phyloP scores from a whole-genome alignment of 805 yeast species.

The Spathaspora hagerdaliae region DNA sequence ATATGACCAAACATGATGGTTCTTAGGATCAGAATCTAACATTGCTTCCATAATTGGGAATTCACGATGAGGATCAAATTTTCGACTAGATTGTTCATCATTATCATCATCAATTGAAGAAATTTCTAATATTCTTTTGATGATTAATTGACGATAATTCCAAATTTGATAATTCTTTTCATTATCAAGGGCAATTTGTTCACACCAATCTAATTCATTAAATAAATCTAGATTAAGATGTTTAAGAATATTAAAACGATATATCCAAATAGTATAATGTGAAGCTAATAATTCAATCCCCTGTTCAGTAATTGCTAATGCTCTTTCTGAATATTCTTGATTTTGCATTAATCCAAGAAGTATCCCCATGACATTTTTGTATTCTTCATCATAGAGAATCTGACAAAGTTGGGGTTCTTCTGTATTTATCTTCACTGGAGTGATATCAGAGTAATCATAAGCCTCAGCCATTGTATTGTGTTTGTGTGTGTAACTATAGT shows the following conservation, averaged over 20 bases:
- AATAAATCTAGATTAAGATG: constrained; percentile 34
- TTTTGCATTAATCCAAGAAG: constrained; percentile 55
- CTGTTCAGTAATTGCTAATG: constrained; percentile 58
- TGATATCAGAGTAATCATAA: constrained; percentile 38
- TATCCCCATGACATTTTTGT: constrained; percentile 55
- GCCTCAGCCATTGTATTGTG: background rate
- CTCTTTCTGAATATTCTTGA: constrained; percentile 67
- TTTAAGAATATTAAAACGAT: constrained; percentile 51
- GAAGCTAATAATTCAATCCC: constrained; percentile 76
- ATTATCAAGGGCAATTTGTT: constrained; percentile 64
- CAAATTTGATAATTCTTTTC: constrained; percentile 96
- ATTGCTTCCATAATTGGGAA: constrained; percentile 60
- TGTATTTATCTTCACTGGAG: constrained; percentile 39
- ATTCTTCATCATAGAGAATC: constrained; percentile 71
- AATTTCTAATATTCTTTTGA: constrained; percentile 30
- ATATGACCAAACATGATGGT: constrained; percentile 96
- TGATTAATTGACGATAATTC: constrained; percentile 78
- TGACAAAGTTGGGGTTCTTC: constrained; percentile 51
- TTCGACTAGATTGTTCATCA: constrained; percentile 1
- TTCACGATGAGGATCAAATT: constrained; percentile 51
- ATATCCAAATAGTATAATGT: constrained; percentile 88
- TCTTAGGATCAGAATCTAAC: constrained; percentile 77
- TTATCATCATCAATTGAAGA: constrained; percentile 7
- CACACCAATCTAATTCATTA: constrained; percentile 76
- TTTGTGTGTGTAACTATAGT: background rate